Evolutionary conservation across 2,329 filamentous ascomycete genomes (phyloP), one percentile per base, ranked within the genome.

Genomic region (Lachnellula subtilissima): DNA sequence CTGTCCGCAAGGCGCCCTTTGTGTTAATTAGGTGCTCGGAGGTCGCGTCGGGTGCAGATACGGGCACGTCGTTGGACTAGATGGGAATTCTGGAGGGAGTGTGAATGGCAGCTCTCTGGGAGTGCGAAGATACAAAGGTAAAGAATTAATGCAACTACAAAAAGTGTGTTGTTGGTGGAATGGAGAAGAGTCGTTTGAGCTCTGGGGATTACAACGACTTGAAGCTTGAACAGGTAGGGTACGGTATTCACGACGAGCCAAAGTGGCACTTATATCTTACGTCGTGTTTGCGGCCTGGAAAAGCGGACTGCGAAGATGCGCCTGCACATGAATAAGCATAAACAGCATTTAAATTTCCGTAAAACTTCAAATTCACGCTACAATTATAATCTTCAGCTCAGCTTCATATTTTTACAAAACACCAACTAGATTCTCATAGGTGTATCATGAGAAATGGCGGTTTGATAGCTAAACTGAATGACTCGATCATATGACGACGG

Each of bases 1-100:
- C 56, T 32, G 2, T 32, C 28, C 55, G 56, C 52, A 60, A 61
- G 61, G 60, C 63, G 65, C 61, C 62, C 61, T 66, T 59, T 60
- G 60, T 64, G 60, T 54, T 57, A 47, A 50, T 58, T 48, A 40
- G 32, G 22, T 48, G 61, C 52, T 56, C 58, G 55, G 48, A 45
- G 59, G 61, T 60, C 64, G 66, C 64, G 66, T 64, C 50, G 55
- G 59, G 15, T 42, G 39, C 17, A 48, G 28, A 7, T 32, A 9
- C 28, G 28, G 28, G 28, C 9, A 11, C 28, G 28, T 11, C 28
- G 28, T 32, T 32, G 40, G 57, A 9, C 52, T 37, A 22, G 32
- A 32, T 11, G 40, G 48, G 32, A 53, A 15, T 47, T 37, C n/a
- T 22, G 22, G 23, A 23, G 23, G 37, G 28, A 46, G 23, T 46